phyloP scores from a whole-genome alignment of 805 yeast genomes.

The Lipomyces lipofer region DNA sequence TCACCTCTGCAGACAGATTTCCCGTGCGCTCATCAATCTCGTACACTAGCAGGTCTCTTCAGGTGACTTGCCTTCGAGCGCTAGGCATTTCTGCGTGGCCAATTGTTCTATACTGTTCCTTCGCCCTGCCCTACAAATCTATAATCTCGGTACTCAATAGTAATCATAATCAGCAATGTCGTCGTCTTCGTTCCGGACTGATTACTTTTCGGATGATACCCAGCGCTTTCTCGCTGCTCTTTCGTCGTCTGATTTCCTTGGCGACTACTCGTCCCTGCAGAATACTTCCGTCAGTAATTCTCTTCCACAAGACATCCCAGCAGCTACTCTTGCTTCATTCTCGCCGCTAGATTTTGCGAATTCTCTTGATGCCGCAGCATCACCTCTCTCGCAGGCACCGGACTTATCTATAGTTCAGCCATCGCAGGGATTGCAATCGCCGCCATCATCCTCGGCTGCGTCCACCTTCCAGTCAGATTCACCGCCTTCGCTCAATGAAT shows the following conservation, averaged over 20 bases:
- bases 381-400: not conserved
- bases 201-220: conserved; percentile 23
- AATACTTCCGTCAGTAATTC: not conserved
- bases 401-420: not conserved
- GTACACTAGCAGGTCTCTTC: no score
- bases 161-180: no score
- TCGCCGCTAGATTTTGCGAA: not conserved
- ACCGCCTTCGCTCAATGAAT: conserved; percentile 1
- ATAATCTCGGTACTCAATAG: no score
- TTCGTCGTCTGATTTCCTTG: conserved; percentile 27
- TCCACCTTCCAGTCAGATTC: not conserved
- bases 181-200: conserved; percentile 2
- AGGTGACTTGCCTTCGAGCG: no score
- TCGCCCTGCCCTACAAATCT: no score
- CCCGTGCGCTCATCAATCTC: no score
- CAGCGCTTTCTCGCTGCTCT: conserved; percentile 28
- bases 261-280: conserved; percentile 17
- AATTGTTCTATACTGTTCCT: no score
- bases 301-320: not conserved
- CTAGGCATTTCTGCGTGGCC: no score
- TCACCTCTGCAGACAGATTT: no score
- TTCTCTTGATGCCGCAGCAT: not conserved
- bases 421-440: not conserved
- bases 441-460: not conserved
- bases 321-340: not conserved